Evolutionary conservation across 2,329 filamentous ascomycete genomes (phyloP), one percentile per base, ranked within the genome.

Genomic region (Penicillium olsonii): DNA sequence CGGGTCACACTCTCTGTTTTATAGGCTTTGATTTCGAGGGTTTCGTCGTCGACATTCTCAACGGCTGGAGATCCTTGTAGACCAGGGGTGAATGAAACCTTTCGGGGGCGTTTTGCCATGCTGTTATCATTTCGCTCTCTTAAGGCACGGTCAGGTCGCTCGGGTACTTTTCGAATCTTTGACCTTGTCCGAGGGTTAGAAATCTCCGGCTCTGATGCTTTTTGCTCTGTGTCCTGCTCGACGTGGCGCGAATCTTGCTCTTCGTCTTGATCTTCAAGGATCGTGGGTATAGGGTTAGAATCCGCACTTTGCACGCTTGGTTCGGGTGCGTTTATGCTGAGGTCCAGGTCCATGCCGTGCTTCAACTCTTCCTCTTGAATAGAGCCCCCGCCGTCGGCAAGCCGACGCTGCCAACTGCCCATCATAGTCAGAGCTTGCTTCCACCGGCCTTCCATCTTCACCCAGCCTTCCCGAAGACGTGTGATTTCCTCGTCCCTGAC

Each of bases 381-480:
- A 2, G 68, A 71, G 38, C 70, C 68, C 27, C 73, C 70, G 12
- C 70, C 71, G 33, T 75, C 64, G 7, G 68, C 65, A 82, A 96
- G 90, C 35, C 90, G 82, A 67, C 84, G 87, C 53, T 92, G 85
- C 92, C 94, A 97, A 27, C 88, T 85, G 57, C 96, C 90, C 76
- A 99, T 95, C 73, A 99, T 84, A 29, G 84, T 81, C 11, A 97
- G 85, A 1, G 94, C 90, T 66, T 97, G 92, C 57, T 84, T 86
- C 90, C 94, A 96, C 43, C 91, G 83, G 18, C 77, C 81, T 69
- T 97, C 92, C 89, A 97, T 96, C 71, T 88, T 91, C 67, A 95
- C 88, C 87, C 92, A 95, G 14, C 92, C 90, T 47, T 87, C 83
- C 46, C 90, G 84, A 40, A 99, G 77, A 43, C 89, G 83, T 44